Base-by-base conservation (phyloP, 176 grass and related monocot genomes). In the Secale cereale region DNA sequence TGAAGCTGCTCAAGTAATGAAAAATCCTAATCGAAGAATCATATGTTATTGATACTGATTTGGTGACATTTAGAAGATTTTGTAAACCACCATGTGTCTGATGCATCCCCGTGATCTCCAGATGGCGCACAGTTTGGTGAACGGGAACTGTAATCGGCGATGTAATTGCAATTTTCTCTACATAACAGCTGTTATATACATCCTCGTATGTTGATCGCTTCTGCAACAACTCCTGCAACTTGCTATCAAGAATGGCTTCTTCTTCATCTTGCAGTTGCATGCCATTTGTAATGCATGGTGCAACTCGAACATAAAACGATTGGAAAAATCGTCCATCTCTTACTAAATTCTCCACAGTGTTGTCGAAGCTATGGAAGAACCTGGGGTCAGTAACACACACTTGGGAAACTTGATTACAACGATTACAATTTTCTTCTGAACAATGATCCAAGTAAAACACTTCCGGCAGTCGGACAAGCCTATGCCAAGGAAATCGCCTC, bases 401-500 rank as follows among this genome's bases (percentile, higher is more conserved):
- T 0, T 56, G 31, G 8, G 33, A 4, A 66, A 8, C 12, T 26
- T 84, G 1, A 33, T 48, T 0, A 10, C 0, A 37, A 45, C 33
- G 0, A 60, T 26, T 45, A 0, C 0, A 3, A 25, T 5, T 23
- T 31, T 1, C 25, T 0, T 74, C 3, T 20, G 6, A 2, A 6
- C 25, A 43, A 0, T 74, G 59, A 56, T 84, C 59, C 25, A 88
- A 66, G 57, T 3, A 43, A 43, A 43, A 43, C 40, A 12, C 10
- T 0, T 3, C 40, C 0, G 40, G 40, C 0, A 43, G 2, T 3
- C 40, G 10, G 1, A 8, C 3, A 5, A 85, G 3, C 9, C 22
- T 4, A 22, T 89, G 76, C 82, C 87, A 89, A 9, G 82, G 87
- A 15, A 85, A 89, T 5, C 82, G 13, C 3, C 16, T 17, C 8